Percentiles rank a stretch among this genome's conserved stretches.
phyloP scores from a whole-genome alignment of 768 basidiomycete genomes.

The Austroboletus eburneus region DNA sequence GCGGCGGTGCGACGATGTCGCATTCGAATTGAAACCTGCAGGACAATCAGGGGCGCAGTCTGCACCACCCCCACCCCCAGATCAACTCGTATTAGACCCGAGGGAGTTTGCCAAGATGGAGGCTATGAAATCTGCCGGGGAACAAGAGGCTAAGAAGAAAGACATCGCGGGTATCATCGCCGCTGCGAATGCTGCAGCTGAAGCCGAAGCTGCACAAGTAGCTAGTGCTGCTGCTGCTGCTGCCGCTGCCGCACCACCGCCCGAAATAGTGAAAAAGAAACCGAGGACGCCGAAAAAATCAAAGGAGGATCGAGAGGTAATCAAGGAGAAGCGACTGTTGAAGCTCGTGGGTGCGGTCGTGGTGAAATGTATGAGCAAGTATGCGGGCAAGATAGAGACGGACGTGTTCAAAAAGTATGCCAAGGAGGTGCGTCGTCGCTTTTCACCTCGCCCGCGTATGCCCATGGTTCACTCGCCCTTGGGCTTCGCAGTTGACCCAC shows the following conservation, averaged over 20 bases:
- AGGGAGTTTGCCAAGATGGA: too few species aligned
- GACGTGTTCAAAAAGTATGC: constrained; percentile 94
- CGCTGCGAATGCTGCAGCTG: constrained; percentile 34
- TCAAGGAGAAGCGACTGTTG: constrained; percentile 76
- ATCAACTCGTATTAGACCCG: too few species aligned
- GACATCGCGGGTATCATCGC: constrained; percentile 41
- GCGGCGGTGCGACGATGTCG: constrained; percentile 23
- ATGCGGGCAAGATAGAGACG: constrained; percentile 66
- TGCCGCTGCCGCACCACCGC: constrained; percentile 7
- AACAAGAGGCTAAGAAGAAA: constrained; percentile 17
- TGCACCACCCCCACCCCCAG: too few species aligned
- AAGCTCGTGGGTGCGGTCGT: constrained; percentile 88
- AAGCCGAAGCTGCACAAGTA: constrained; percentile 30
- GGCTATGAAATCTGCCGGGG: too few species aligned
- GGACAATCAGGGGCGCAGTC: background rate
- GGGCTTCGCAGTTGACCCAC: constrained; percentile 62
- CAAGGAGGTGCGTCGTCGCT: constrained; percentile 64
- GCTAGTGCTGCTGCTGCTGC: constrained; percentile 30
- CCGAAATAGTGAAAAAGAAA: constrained; percentile 23
- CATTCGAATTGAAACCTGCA: constrained; percentile 20
- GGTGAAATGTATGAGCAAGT: constrained; percentile 90
- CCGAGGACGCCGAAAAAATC: constrained; percentile 35
- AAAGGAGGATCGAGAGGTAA: constrained; percentile 57
- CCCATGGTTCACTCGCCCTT: background rate
- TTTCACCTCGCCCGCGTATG: constrained; percentile 1